Conservation (phyloP, 164 flowering plant genomes). For the Protea cynaroides region DNA sequence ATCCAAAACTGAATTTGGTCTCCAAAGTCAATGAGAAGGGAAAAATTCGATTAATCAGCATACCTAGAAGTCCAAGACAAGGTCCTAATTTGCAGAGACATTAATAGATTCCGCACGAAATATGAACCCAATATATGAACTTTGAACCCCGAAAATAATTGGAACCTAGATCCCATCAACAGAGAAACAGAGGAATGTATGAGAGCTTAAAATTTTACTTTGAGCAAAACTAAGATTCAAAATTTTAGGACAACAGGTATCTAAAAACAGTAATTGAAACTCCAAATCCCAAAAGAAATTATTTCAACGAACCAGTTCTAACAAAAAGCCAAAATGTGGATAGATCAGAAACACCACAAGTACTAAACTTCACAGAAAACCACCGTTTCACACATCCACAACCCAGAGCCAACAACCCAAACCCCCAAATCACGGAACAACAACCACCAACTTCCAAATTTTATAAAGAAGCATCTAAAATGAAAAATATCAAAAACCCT, state of each 20-base stretch:
- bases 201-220: background rate
- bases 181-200: background rate
- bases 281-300: background rate
- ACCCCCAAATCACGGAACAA: slow-evolving; percentile 2
- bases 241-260: background rate
- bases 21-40: background rate
- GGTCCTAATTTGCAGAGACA: background rate
- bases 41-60: background rate
- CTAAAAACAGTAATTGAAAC: background rate
- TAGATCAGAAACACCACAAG: background rate
- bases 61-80: background rate
- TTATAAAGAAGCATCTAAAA: background rate
- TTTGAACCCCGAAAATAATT: background rate
- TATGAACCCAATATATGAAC: background rate
- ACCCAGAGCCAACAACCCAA: slow-evolving; percentile 11
- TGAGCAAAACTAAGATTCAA: slow-evolving; percentile 4
- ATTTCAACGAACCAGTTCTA: background rate
- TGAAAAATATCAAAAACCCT: slow-evolving; percentile 1
- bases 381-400: background rate
- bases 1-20: background rate
- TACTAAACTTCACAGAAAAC: background rate
- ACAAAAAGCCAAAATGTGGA: background rate
- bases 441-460: background rate
- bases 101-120: slow-evolving; percentile 3
- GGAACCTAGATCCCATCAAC: slow-evolving; percentile 1